phyloP scores from a whole-genome alignment of 2,329 filamentous ascomycete species.

The Periconia digitata region DNA sequence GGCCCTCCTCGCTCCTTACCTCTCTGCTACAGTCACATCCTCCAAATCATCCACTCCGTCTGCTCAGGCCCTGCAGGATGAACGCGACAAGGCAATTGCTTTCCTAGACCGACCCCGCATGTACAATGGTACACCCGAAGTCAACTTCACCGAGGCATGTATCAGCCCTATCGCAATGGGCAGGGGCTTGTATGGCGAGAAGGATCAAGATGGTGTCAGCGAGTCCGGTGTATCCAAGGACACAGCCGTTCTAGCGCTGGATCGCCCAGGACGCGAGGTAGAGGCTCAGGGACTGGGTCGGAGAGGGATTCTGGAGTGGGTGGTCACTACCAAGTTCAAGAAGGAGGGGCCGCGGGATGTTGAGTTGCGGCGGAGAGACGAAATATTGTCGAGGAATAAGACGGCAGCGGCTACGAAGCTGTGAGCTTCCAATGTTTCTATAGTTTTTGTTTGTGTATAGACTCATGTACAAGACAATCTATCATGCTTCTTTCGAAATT shows the following conservation, averaged over 20 bases:
- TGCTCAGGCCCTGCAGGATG: slow-evolving; percentile 43
- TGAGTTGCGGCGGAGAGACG: slow-evolving; percentile 50
- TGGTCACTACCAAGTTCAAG: slow-evolving; percentile 59
- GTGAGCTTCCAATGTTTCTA: too few species aligned
- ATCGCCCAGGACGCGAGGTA: slow-evolving; percentile 59
- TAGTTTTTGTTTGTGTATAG: too few species aligned
- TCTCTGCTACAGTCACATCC: slow-evolving; percentile 42
- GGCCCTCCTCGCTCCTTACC: slow-evolving; percentile 57
- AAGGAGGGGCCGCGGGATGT: slow-evolving; percentile 60
- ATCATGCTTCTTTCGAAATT: too few species aligned
- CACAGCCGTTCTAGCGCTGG: slow-evolving; percentile 55
- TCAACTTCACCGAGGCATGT: slow-evolving; percentile 48
- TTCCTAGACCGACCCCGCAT: slow-evolving; percentile 57
- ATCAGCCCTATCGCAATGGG: slow-evolving; percentile 45
- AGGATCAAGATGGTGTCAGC: slow-evolving; percentile 30
- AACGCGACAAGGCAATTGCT: slow-evolving; percentile 37
- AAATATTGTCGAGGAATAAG: slow-evolving; percentile 43
- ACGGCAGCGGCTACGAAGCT: not conserved
- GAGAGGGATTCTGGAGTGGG: slow-evolving; percentile 56
- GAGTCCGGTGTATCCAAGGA: slow-evolving; percentile 46
- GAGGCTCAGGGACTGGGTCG: slow-evolving; percentile 51
- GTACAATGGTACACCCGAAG: slow-evolving; percentile 31
- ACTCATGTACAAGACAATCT: too few species aligned
- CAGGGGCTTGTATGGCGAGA: slow-evolving; percentile 39
- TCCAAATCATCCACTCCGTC: slow-evolving; percentile 27